Evolutionary conservation across 441 rosid species (phyloP).

Genomic region (Jatropha multifida): DNA sequence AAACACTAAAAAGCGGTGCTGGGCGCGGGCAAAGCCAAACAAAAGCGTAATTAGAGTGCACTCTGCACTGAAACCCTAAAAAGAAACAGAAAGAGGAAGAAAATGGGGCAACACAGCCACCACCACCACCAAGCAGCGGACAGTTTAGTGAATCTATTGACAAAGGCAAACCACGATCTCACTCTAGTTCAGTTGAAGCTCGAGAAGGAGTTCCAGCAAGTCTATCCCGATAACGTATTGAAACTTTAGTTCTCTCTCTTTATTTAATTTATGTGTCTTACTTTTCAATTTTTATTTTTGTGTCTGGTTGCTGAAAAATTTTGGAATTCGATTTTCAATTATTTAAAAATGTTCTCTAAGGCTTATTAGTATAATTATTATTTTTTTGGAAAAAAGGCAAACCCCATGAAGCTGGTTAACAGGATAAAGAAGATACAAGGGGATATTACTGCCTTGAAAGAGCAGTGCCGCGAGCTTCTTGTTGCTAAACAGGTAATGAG

Average conservation of each 20-base stretch:
- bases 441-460: constrained; percentile 54
- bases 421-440: constrained; percentile 77
- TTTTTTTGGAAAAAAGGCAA: constrained; percentile 45
- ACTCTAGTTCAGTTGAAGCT: constrained; percentile 56
- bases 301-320: not conserved
- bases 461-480: constrained; percentile 79
- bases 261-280: not conserved
- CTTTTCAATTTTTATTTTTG: not conserved
- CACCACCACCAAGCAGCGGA: constrained; percentile 53
- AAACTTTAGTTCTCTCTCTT: not conserved
- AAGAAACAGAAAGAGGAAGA: not conserved
- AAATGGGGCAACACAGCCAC: constrained; percentile 43
- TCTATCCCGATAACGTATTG: constrained; percentile 62
- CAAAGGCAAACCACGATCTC: constrained; percentile 66
- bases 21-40: constrained; percentile 10
- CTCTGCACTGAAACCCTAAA: constrained; percentile 1
- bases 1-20: not conserved
- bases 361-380: too few relatives aligned
- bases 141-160: constrained; percentile 53
- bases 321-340: not conserved
- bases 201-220: constrained; percentile 70
- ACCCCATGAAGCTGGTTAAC: constrained; percentile 70
- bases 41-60: not conserved
- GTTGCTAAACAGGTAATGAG: constrained; percentile 75
- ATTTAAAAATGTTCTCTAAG: too few relatives aligned